Conservation (phyloP, 1,139 yeast genomes). For the Pichiaceae sp. region DNA sequence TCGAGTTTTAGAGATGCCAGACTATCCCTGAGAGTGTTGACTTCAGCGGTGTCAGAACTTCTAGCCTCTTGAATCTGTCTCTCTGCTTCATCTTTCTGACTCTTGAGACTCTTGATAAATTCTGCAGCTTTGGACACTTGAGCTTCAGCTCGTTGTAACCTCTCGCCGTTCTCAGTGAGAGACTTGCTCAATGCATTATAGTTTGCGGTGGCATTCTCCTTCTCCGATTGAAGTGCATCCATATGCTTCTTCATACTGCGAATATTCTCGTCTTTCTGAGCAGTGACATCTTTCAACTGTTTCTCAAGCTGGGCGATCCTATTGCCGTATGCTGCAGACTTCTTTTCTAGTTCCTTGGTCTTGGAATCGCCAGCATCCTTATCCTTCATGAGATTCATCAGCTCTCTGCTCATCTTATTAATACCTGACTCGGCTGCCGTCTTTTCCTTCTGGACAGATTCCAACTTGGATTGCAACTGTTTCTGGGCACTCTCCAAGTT, state of each 20-base stretch:
- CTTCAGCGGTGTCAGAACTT: constrained; percentile 3
- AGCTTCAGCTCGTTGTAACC: constrained; percentile 27
- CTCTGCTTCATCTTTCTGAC: constrained; percentile 12
- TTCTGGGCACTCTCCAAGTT: constrained; percentile 27
- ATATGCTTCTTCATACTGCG: constrained; percentile 12
- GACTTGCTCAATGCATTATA: constrained; percentile 24
- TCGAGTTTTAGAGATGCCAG: constrained; percentile 5
- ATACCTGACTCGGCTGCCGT: constrained; percentile 78
- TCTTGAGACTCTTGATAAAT: constrained; percentile 34
- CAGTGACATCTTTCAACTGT: constrained; percentile 13
- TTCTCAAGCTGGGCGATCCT: constrained; percentile 20
- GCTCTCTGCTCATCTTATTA: constrained; percentile 82
- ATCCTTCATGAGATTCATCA: constrained; percentile 56
- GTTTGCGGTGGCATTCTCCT: constrained; percentile 15
- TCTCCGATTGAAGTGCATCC: constrained; percentile 8
- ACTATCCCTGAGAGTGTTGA: constrained; percentile 4
- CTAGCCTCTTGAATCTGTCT: constrained; percentile 11
- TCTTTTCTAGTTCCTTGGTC: constrained; percentile 34
- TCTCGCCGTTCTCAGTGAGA: constrained; percentile 29
- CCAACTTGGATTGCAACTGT: constrained; percentile 31
- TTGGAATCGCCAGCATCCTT: constrained; percentile 45
- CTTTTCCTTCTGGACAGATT: constrained; percentile 37
- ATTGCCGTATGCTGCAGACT: constrained; percentile 21
- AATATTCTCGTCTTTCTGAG: constrained; percentile 19
- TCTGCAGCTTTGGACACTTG: constrained; percentile 40